Evolutionary conservation across 495 filamentous ascomycete species (phyloP), one percentile per base, ranked within the genome.

Genomic region (Trichoderma asperelloides): DNA sequence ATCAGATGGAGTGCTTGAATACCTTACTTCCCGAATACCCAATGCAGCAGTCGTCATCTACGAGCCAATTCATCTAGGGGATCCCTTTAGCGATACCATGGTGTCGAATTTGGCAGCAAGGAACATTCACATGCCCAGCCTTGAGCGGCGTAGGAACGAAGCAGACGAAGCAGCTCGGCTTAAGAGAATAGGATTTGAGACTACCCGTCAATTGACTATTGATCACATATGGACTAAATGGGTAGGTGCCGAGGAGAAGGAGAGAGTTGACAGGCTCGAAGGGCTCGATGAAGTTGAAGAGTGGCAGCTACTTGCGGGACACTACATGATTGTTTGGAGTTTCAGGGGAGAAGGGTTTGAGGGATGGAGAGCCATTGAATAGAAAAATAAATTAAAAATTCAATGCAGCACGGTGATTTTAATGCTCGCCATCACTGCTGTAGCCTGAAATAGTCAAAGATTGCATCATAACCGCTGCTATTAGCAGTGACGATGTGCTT

Each of bases 221-320:
- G 84, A 89, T 66, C 82, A 82, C 21, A 82, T 97, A 49, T 96
- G 91, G 87, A 82, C 88, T 60, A 73, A 79, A 15, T 97, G 93
- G 90, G 81, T 96, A 3, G 67, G 51, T 0, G 78, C 82, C 11
- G 78, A 75, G n/a, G 95, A 98, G 78, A 94, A 90, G 73, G 89
- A 89, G 71, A 80, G 95, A 69, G 87, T 98, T 4, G 86, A 89
- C 62, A 73, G 76, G 28, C 75, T 97, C 65, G 95, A 98, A 76
- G 90, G 93, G 81, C 73, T 98, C 69, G 95, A 98, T 81, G 95
- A 98, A 77, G 85, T 96, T 66, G 95, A 98, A 78, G 95, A 98
- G 78, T 97, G 94, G 93, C 79, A 86, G 71, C 74, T 98, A 74
- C 75, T 98, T 71, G 91, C 92, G 5, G 83, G 83, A 68, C 95